A percentile compares a stretch with the other conserved stretches of the same genome.
These are phyloP conservation scores for Phytopythium kandeliae DNA, from an alignment of 352 stramenopile species.

Conservation along the genomic window DNA sequence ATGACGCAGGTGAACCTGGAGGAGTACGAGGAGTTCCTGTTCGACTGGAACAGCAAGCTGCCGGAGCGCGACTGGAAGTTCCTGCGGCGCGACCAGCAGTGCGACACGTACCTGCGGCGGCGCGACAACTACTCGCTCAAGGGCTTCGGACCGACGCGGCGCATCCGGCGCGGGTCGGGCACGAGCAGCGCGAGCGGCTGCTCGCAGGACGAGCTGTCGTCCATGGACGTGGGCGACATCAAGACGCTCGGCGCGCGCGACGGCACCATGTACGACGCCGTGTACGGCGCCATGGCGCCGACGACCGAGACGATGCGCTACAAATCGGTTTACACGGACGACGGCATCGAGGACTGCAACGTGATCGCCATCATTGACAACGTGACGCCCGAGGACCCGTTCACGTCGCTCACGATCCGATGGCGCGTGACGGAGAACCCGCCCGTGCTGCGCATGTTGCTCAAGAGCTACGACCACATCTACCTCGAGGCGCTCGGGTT, in stretches of 20 bases:
- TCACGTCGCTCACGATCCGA: slow-evolving; percentile 10
- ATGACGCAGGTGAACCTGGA: slow-evolving; percentile 11
- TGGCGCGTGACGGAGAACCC: slow-evolving; percentile 12
- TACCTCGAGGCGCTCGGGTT: slow-evolving; percentile 26
- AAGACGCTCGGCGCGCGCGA: slow-evolving; percentile 12
- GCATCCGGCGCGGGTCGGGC: slow-evolving; percentile 4
- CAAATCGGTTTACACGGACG: slow-evolving; percentile 9
- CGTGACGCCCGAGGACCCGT: slow-evolving; percentile 7
- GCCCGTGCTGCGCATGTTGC: slow-evolving; percentile 9
- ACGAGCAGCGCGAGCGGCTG: slow-evolving; percentile 6
- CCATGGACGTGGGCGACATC: slow-evolving; percentile 6
- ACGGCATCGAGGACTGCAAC: slow-evolving; percentile 9
- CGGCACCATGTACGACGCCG: slow-evolving; percentile 17
- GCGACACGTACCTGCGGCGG: slow-evolving; percentile 8
- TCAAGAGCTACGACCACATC: slow-evolving; percentile 19
- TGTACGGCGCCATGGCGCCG: slow-evolving; percentile 9
- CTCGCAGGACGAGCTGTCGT: slow-evolving; percentile 8
- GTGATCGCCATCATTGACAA: slow-evolving; percentile 9
- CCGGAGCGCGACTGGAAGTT: slow-evolving; percentile 7
- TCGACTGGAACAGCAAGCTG: slow-evolving; percentile 4
- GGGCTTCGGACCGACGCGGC: slow-evolving; percentile 5
- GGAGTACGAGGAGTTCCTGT: slow-evolving; percentile 17
- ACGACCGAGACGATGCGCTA: slow-evolving; percentile 8
- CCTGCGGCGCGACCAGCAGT: slow-evolving; percentile 7
- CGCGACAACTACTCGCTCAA: slow-evolving; percentile 8